These are phyloP conservation scores for Alisma plantagoaquatica DNA, from an alignment of 106 monocot genomes.

Conservation along the genomic window DNA sequence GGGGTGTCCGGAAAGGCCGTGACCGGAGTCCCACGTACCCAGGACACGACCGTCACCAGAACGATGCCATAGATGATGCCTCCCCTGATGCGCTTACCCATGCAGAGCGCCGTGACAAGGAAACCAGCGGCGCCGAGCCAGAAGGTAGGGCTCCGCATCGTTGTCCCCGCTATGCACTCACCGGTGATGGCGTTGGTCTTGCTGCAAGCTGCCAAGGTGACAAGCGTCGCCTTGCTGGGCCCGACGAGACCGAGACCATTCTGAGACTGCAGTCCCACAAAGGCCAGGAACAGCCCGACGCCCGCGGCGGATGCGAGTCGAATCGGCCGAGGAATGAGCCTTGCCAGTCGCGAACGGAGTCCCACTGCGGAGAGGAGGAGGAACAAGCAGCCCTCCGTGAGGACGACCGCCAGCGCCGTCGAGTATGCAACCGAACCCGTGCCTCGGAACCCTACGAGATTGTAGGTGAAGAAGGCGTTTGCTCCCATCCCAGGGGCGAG, in stretches of 20 bases:
- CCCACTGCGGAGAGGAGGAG: constrained; percentile 41
- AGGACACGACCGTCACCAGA: constrained; percentile 56
- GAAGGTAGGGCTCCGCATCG: constrained; percentile 51
- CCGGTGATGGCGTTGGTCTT: constrained; percentile 22
- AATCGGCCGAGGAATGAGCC: constrained; percentile 42
- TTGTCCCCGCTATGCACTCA: constrained; percentile 21
- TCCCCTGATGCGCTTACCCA: constrained; percentile 30
- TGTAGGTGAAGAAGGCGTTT: constrained; percentile 65
- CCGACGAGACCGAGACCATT: constrained; percentile 58
- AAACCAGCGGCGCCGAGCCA: constrained; percentile 66
- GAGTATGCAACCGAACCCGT: constrained; percentile 42
- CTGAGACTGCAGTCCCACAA: constrained; percentile 44
- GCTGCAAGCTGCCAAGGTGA: constrained; percentile 41
- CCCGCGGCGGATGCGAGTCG: constrained; percentile 57
- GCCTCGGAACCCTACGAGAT: constrained; percentile 59
- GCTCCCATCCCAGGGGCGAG: constrained; percentile 66
- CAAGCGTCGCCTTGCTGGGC: constrained; percentile 38
- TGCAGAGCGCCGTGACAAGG: constrained; percentile 32
- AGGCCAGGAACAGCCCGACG: constrained; percentile 73
- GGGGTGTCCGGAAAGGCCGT: constrained; percentile 46
- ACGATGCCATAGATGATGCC: constrained; percentile 60
- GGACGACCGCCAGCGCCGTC: constrained; percentile 44
- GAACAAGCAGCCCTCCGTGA: constrained; percentile 53
- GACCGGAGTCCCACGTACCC: constrained; percentile 42
- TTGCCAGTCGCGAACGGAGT: constrained; percentile 38